Base-by-base conservation (phyloP, 352 stramenopile species). In the Peronospora destructor region DNA sequence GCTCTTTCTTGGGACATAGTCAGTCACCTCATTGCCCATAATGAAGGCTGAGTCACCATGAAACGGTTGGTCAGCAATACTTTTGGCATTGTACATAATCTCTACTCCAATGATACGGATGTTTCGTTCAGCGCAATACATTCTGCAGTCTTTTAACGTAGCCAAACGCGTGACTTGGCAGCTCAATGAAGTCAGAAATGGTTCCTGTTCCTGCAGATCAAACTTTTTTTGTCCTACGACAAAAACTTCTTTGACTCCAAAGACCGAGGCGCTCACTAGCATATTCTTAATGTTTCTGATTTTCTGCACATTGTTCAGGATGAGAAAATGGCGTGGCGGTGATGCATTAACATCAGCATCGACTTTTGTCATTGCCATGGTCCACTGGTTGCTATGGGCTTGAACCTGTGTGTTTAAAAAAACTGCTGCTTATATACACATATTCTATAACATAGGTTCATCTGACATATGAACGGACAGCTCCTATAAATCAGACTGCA, bases 231-330 rank as follows among this genome's bases (percentile, higher is more conserved):
- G 84, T 6, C 90, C 90, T 8, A 96, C 87, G 12, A 97, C 69
- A 44, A 96, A 89, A 12, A 96, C 72, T 36, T 84, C 72, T 21
- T 60, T 46, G 6, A 89, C 79, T 19, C 85, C 87, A 71, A 96
- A 96, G 0, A 85, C 66, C 9, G 75, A 81, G 1, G 80, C 85
- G 14, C 84, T 91, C 25, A 89, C 54, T 10, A 96, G 59, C 64
- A 96, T 79, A 50, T 87, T 87, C 48, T 78, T 75, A 35, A 96
- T 77, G 63, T 96, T 96, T 53, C 87, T 85, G 30, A 60, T 69
- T 69, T 96, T 97, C 59, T 90, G 84, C 38, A 97, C 93, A 66
- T 97, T 97, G 67, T 88, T 94, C 23, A 97, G 69, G 34, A 97
- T 94, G 26, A 96, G 66, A 58, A 87, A 92, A 35, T 86, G 67